Evolutionary conservation across 169 alveolate species (phyloP), one percentile per base, ranked within the genome.

Genomic region (Fabrea salina): DNA sequence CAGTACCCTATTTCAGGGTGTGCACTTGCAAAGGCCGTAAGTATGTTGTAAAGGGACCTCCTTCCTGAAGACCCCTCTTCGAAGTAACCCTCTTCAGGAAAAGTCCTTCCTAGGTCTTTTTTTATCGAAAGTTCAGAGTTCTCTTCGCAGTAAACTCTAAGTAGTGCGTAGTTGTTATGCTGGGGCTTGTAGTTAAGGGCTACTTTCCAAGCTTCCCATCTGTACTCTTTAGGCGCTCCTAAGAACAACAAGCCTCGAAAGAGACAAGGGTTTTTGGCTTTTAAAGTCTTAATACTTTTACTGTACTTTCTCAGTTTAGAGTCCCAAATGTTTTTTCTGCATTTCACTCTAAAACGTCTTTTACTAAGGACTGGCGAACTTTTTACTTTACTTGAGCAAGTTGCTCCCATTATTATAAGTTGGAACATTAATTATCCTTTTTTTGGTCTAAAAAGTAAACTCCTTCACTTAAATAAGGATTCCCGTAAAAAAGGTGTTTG

Each of bases 91-190:
- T 61, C 13, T 16, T 37, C 6, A 2, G 41, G 41, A 3, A 58
- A 59, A 16, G 83, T 76, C 33, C 83, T 56, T 25, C 49, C 75
- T 1, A 76, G 40, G 59, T 76, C 83, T 33, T 50, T 59, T 54
- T 59, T 41, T 22, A 76, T 76, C 19, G n/a, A 37, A 8, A 13
- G 11, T n/a, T n/a, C n/a, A n/a, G n/a, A n/a, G n/a, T n/a, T n/a
- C n/a, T n/a, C n/a, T n/a, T n/a, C n/a, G 13, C 11, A 16, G 41
- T 61, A 47, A 61, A 61, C 41, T 35, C 22, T 7, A n/a, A 61
- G 16, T 61, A 16, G 19, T 2, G 41, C 51, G 25, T 16, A n/a
- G 11, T 61, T 16, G n/a, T n/a, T n/a, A n/a, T n/a, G n/a, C n/a
- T n/a, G n/a, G n/a, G n/a, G n/a, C n/a, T n/a, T n/a, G 32, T 33